Evolutionary conservation across 768 basidiomycete species (phyloP).

Genomic region (Leccinum variicolor): DNA sequence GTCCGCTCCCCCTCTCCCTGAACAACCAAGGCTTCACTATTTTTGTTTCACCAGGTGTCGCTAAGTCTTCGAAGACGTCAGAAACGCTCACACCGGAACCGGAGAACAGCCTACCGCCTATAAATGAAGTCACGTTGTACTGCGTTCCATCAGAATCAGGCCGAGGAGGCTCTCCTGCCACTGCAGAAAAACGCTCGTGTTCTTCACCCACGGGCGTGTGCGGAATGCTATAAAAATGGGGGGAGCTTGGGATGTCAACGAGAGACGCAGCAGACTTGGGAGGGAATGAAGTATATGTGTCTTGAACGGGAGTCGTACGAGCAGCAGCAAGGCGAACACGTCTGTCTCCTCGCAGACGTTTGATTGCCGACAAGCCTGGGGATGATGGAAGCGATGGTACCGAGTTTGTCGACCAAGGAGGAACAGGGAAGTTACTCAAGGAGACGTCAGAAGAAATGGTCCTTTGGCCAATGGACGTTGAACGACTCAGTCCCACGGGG

Average conservation of each 20-base stretch:
- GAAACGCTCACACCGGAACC: neutral
- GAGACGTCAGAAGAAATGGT: conserved; percentile 52
- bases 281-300: conserved; percentile 13
- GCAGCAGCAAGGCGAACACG: conserved; percentile 15
- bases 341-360: conserved; percentile 23
- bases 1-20: conserved; percentile 1
- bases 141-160: conserved; percentile 48
- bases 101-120: conserved; percentile 40
- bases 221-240: conserved; percentile 13
- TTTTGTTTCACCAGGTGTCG: conserved; percentile 24
- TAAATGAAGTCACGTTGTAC: conserved; percentile 76
- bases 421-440: conserved; percentile 66
- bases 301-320: conserved; percentile 3
- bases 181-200: conserved; percentile 6
- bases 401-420: conserved; percentile 38
- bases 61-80: conserved; percentile 31
- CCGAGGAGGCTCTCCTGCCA: conserved; percentile 19
- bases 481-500: conserved; percentile 18
- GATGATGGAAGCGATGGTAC: conserved; percentile 18
- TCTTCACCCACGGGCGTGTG: conserved; percentile 17
- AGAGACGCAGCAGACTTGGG: conserved; percentile 27
- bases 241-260: conserved; percentile 19
- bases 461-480: conserved; percentile 23
- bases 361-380: conserved; percentile 4
- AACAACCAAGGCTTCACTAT: conserved; percentile 4